These are phyloP conservation scores for Harringtonia lauricola DNA, from an alignment of 2,329 filamentous ascomycete species.

Conservation along the genomic window DNA sequence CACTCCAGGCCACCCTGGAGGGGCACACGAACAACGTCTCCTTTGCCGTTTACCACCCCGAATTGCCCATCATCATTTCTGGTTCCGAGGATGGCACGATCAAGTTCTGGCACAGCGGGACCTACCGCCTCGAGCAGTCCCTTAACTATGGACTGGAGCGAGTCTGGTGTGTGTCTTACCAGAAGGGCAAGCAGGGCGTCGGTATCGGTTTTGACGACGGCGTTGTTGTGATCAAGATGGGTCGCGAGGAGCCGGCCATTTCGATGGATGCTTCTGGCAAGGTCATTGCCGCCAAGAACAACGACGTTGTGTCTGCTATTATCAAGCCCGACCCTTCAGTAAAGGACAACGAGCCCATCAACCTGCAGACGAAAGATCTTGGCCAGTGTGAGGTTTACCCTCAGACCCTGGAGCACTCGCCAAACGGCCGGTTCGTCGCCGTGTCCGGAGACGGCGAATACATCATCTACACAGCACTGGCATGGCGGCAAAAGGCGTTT, in stretches of 20 bases:
- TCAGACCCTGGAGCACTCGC: conserved; percentile 88
- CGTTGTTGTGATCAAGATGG: conserved; percentile 95
- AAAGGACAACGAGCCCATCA: conserved; percentile 83
- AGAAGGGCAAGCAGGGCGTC: conserved; percentile 86
- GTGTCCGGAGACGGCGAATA: conserved; percentile 96
- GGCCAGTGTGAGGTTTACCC: conserved; percentile 96
- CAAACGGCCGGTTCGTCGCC: conserved; percentile 75
- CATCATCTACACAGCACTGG: conserved; percentile 95
- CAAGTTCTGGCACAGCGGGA: conserved; percentile 98
- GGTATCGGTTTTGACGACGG: conserved; percentile 97
- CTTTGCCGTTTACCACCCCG: conserved; percentile 95
- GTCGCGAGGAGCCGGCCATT: conserved; percentile 90
- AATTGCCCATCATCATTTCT: conserved; percentile 92
- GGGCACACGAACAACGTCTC: conserved; percentile 97
- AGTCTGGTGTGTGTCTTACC: conserved; percentile 95
- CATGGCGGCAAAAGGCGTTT: conserved; percentile 96
- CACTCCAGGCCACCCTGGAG: conserved; percentile 89
- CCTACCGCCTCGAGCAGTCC: conserved; percentile 90
- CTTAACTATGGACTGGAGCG: conserved; percentile 92
- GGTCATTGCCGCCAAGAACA: conserved; percentile 90
- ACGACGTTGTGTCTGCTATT: conserved; percentile 86
- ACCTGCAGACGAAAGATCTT: conserved; percentile 83
- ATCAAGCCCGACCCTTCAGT: conserved; percentile 81
- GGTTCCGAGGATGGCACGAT: conserved; percentile 96
- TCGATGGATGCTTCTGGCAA: conserved; percentile 97